Evolutionary conservation across 106 monocot genomes (phyloP), one percentile per base, ranked within the genome.

Genomic region (Triglochin maritima): DNA sequence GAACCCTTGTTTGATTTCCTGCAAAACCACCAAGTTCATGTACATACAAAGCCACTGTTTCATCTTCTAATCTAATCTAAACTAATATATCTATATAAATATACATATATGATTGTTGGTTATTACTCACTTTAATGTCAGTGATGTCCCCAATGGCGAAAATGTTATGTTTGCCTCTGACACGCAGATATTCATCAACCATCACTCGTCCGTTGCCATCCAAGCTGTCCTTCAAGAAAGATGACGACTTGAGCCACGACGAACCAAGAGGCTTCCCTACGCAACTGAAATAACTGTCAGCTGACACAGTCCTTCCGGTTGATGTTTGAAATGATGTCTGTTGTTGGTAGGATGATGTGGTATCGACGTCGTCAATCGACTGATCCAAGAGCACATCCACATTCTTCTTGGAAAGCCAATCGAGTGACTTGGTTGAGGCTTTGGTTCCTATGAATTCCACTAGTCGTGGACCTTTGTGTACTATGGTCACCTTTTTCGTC

Each of bases 1-100:
- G 69, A 44, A 76, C 53, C 76, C 76, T 10, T 76, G 76, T 49
- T 76, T 76, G 43, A 76, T 62, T 49, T 76, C 76, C 76, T 76
- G 62, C 11, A 53, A 66, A 29, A 29, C n/a, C n/a, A n/a, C n/a
- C 29, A 29, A 29, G 29, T 29, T 29, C 29, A 29, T 29, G 29
- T 29, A 29, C 29, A 29, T 29, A 29, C 29, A 29, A 29, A 29
- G 29, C 29, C 29, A n/a, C n/a, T n/a, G n/a, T n/a, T n/a, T n/a
- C n/a, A n/a, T n/a, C n/a, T n/a, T n/a, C n/a, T n/a, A n/a, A n/a
- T n/a, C n/a, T n/a, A n/a, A n/a, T n/a, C n/a, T n/a, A n/a, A n/a
- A n/a, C n/a, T n/a, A n/a, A n/a, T n/a, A n/a, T n/a, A n/a, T n/a
- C n/a, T n/a, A n/a, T n/a, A n/a, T n/a, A n/a, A n/a, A n/a, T n/a